These are phyloP conservation scores for Saccharomyces hybrid DNA, from an alignment of 1,139 yeast genomes.

Conservation along the genomic window DNA sequence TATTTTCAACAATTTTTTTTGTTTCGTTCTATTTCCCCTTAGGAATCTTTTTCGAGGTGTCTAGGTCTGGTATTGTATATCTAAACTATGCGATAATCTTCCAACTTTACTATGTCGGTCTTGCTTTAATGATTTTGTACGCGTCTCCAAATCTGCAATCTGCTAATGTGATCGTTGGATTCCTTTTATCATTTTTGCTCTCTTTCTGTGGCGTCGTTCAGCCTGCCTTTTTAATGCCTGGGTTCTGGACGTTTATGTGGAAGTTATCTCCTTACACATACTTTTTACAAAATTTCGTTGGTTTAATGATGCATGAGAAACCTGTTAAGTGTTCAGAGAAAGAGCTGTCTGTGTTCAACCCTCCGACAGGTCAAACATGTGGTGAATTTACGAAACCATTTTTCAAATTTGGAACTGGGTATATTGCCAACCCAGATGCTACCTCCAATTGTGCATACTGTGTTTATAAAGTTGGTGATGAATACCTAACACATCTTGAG, in stretches of 20 bases:
- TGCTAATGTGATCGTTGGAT: constrained; percentile 49
- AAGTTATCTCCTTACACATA: constrained; percentile 65
- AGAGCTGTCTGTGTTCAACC: constrained; percentile 47
- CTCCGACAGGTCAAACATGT: constrained; percentile 59
- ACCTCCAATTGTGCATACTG: constrained; percentile 55
- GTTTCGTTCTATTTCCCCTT: constrained; percentile 54
- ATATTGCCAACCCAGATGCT: constrained; percentile 45
- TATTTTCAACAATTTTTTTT: constrained; percentile 47
- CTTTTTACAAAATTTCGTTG: constrained; percentile 51
- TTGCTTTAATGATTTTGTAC: constrained; percentile 49
- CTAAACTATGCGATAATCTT: constrained; percentile 47
- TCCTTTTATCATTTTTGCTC: constrained; percentile 46
- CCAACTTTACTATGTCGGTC: constrained; percentile 49
- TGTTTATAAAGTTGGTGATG: constrained; percentile 45
- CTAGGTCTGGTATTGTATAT: constrained; percentile 48
- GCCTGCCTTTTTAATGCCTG: constrained; percentile 49
- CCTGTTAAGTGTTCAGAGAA: constrained; percentile 44
- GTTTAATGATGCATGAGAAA: constrained; percentile 47
- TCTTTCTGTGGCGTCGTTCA: constrained; percentile 61
- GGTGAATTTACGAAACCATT: constrained; percentile 41
- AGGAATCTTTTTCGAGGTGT: constrained; percentile 40
- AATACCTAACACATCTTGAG: constrained; percentile 41
- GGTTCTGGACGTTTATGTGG: constrained; percentile 70
- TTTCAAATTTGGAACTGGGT: constrained; percentile 38
- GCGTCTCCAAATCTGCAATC: constrained; percentile 57